Base-by-base conservation (phyloP, 176 grass and related monocot genomes). In the Tillandsia fasciculata region DNA sequence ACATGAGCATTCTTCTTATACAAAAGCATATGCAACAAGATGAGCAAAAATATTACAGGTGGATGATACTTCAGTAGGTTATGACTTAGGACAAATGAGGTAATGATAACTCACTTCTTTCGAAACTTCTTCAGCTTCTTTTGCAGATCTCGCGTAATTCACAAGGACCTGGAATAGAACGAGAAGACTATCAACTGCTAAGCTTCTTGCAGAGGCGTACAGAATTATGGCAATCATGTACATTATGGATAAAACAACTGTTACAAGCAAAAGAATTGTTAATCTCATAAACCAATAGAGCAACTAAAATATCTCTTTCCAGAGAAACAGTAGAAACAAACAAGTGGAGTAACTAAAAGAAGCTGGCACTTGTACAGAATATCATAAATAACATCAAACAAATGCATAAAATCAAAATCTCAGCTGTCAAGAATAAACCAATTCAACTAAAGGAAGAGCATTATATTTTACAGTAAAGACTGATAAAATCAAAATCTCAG, bases 71-170 rank as follows among this genome's bases (percentile, higher is more conserved):
- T 57, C 53, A 3, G 17, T 18, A 57, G 17, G 53, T 57, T 15
- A 57, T 33, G 29, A 33, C 29, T 33, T 33, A 5, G 29, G 29
- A 33, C 29, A 49, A 58, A 67, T 58, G 23, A 70, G 64, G 67
- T 50, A 68, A 82, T 48, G 3, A 33, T 64, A 33, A 53, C 81
- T 73, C 50, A 96, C 93, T 83, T 90, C 89, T 79, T 97, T 77
- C 54, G 89, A 92, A 29, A 97, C 94, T 54, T 90, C 89, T 80
- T 97, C 87, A 70, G 94, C 94, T 82, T 97, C 94, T 77, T 90
- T 93, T 49, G 89, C 83, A 28, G 94, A 97, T 20, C 94, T 86
- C 15, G 94, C 94, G 68, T 93, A 97, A 80, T 97, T 97, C 65
- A 97, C 86, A 64, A 97, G 87, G 48, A 97, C 89, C 94, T 97